A percentile compares a stretch with the other conserved stretches of the same genome.
Evolutionary conservation across 768 basidiomycete species (phyloP).

Genomic region (Lentinus tigrinus): DNA sequence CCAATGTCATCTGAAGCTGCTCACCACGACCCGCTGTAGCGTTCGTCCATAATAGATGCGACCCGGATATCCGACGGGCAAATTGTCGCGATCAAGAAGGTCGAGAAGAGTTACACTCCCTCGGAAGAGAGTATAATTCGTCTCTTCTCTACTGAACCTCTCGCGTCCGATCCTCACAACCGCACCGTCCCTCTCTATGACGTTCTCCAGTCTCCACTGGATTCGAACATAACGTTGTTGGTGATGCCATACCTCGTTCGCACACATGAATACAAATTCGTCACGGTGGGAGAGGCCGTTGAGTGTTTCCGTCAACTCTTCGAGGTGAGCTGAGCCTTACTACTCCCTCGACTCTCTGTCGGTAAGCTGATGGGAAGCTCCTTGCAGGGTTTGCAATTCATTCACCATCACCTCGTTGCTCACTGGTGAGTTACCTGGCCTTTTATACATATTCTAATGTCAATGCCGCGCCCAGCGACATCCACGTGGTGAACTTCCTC

Average conservation of each 20-base stretch:
- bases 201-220: conserved; percentile 13
- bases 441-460: not conserved
- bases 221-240: conserved; percentile 16
- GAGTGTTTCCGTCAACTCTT: conserved; percentile 35
- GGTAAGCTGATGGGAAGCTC: not conserved
- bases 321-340: conserved; percentile 23
- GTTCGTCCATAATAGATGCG: conserved; percentile 20
- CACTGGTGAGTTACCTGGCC: conserved; percentile 28
- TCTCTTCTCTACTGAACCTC: conserved; percentile 5
- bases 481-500: conserved; percentile 16
- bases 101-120: conserved; percentile 15
- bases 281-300: conserved; percentile 35
- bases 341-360: too few species aligned
- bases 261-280: conserved; percentile 29
- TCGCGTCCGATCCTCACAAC: conserved; percentile 20
- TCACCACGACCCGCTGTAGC: not conserved
- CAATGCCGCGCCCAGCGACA: conserved; percentile 8
- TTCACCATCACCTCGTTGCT: conserved; percentile 35
- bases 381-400: conserved; percentile 33
- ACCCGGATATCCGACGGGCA: conserved; percentile 19
- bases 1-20: not conserved
- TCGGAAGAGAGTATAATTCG: conserved; percentile 15
- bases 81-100: conserved; percentile 16
- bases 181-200: conserved; percentile 25
- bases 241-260: conserved; percentile 33